Evolutionary conservation across 2,329 filamentous ascomycete species (phyloP).

Genomic region (Ceratocystis cubensis): DNA sequence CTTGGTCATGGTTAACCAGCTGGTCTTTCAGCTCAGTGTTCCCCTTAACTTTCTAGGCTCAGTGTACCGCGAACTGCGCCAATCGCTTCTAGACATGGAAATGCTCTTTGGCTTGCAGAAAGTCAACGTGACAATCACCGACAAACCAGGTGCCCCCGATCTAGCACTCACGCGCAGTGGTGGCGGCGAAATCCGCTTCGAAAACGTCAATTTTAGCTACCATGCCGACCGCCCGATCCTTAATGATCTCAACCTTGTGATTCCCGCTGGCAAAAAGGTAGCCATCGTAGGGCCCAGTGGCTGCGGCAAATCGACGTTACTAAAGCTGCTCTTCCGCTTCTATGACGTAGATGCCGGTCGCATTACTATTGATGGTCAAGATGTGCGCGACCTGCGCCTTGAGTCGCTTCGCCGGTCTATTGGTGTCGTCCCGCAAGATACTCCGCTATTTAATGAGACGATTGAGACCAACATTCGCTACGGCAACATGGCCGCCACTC

Average conservation of each 20-base stretch:
- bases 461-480: slow-evolving; percentile 95
- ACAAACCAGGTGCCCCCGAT: slow-evolving; percentile 59
- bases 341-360: slow-evolving; percentile 80
- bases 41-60: slow-evolving; percentile 97
- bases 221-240: slow-evolving; percentile 76
- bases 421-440: slow-evolving; percentile 93
- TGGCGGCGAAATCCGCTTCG: slow-evolving; percentile 73
- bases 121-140: slow-evolving; percentile 78
- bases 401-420: slow-evolving; percentile 76
- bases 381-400: slow-evolving; percentile 69
- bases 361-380: slow-evolving; percentile 86
- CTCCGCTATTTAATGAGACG: slow-evolving; percentile 90
- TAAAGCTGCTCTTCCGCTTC: slow-evolving; percentile 82
- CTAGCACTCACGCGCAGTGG: slow-evolving; percentile 63
- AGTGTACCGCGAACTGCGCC: slow-evolving; percentile 87
- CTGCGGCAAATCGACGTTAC: slow-evolving; percentile 88
- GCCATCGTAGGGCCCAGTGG: slow-evolving; percentile 91
- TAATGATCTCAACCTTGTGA: slow-evolving; percentile 70
- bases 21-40: slow-evolving; percentile 94
- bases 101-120: slow-evolving; percentile 96
- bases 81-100: slow-evolving; percentile 95
- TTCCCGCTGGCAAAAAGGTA: slow-evolving; percentile 90
- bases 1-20: slow-evolving; percentile 96
- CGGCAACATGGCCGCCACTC: slow-evolving; percentile 63
- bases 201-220: slow-evolving; percentile 93